Percentiles rank a stretch among this genome's conserved stretches.
These are phyloP conservation scores for Apophysomyces sp. DNA, from an alignment of 371 early-diverging fungal genomes.

Conservation along the genomic window DNA sequence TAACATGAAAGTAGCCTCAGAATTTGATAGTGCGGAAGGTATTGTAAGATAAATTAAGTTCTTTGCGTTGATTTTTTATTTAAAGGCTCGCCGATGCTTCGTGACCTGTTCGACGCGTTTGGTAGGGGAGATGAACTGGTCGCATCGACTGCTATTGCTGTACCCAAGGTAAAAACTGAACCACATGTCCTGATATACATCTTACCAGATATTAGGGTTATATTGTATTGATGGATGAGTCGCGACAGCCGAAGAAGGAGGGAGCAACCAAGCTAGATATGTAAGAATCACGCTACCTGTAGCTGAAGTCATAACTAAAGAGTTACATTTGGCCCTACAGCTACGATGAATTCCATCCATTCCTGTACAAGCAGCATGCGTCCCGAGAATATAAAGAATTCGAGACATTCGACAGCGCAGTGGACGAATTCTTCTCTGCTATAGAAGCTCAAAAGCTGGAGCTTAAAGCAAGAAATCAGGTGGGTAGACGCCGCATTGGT, in stretches of 20 bases:
- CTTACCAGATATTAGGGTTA: constrained; percentile 41
- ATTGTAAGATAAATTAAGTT: no score
- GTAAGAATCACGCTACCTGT: no score
- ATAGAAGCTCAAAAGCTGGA: constrained; percentile 87
- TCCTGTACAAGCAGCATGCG: constrained; percentile 72
- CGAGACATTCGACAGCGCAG: constrained; percentile 78
- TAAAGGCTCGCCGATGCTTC: constrained; percentile 30
- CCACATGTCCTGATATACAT: not conserved
- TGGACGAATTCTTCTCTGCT: constrained; percentile 90
- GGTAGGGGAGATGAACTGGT: constrained; percentile 59
- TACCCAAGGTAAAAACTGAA: constrained; percentile 22
- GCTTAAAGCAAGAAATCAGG: constrained; percentile 64
- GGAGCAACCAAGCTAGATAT: constrained; percentile 48
- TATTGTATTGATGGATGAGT: constrained; percentile 56
- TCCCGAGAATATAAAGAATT: constrained; percentile 55
- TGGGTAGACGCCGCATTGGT: not conserved
- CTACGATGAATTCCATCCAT: constrained; percentile 91
- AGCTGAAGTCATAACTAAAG: no score
- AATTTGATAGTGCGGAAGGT: constrained; percentile 55
- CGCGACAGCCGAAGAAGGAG: constrained; percentile 37
- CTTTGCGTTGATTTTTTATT: no score
- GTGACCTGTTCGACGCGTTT: constrained; percentile 40
- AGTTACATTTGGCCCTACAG: constrained; percentile 15
- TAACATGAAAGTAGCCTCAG: constrained; percentile 55
- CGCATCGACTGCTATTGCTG: constrained; percentile 40